Evolutionary conservation across 345 rosid species (phyloP), one percentile per base, ranked within the genome.

Genomic region (Melaleuca alternifolia): DNA sequence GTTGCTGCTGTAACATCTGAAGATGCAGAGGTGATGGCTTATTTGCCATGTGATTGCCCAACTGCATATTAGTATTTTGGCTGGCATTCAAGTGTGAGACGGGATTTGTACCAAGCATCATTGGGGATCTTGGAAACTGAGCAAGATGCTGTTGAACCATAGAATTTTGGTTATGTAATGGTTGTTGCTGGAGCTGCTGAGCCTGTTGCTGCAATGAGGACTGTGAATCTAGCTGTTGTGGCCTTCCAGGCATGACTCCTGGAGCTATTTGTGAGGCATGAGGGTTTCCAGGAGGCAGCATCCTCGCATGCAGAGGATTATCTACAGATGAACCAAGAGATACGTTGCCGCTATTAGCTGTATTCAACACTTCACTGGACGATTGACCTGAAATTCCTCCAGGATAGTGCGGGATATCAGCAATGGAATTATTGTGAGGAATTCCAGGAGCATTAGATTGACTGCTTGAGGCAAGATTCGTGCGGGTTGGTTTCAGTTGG

Each of bases 181-280:
- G 93, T 84, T 91, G 89, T 24, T 90, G 91, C 54, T 90, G 92
- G 50, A 65, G 89, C 62, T 89, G 96, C 62, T 90, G 96, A 52
- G 85, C 83, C 51, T 86, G 94, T 83, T 86, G 89, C 89, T 90
- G 94, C 84, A 92, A 90, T 61, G 88, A 89, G 85, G 91, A 84
- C 76, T 94, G 97, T 71, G 88, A 84, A 87, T 97, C 97, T 83
- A 91, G 88, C 89, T 91, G 98, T 51, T 92, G 95, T 52, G 91
- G 84, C 90, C 94, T 93, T 86, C 93, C 89, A 87, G 98, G 87
- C 59, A 94, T 13, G 77, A 89, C 87, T 85, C 97, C 96, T 91
- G 95, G 95, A 85, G 98, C 92, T 92, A 94, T 95, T 86, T 92
- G 99, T 86, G 92, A 87, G 77, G 93, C 88, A 89, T 95, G 98